phyloP scores from a whole-genome alignment of 164 flowering plant species.

The Magnolia changhungtana region DNA sequence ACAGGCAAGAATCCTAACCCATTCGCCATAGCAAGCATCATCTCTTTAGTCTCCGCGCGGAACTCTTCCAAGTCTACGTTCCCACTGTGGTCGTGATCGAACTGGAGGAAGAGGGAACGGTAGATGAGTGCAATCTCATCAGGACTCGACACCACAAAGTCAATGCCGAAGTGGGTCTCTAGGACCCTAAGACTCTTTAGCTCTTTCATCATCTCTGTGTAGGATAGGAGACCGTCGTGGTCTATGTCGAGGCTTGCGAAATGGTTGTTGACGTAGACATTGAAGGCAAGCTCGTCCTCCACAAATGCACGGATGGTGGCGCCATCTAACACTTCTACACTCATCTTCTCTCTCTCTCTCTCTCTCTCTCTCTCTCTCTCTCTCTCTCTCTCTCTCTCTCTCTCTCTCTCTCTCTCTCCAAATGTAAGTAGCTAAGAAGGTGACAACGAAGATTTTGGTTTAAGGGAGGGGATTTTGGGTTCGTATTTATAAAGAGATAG shows the following conservation, averaged over 20 bases:
- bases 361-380: neutral
- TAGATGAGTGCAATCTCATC: conserved; percentile 1
- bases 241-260: conserved; percentile 41
- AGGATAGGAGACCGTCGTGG: conserved; percentile 41
- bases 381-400: neutral
- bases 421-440: too few species aligned
- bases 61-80: conserved; percentile 38
- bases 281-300: conserved; percentile 34
- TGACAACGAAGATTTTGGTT: neutral
- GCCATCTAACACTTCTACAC: conserved; percentile 32
- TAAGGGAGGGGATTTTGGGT: neutral
- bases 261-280: conserved; percentile 26
- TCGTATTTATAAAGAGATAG: neutral
- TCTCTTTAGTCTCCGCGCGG: conserved; percentile 36
- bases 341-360: conserved; percentile 29
- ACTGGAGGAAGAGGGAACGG: conserved; percentile 27
- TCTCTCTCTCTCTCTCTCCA: neutral
- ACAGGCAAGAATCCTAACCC: conserved; percentile 55
- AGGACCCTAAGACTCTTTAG: conserved; percentile 18
- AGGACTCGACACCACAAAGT: conserved; percentile 26
- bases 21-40: conserved; percentile 50
- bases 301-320: conserved; percentile 36
- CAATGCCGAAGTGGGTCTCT: conserved; percentile 21
- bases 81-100: conserved; percentile 43
- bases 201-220: conserved; percentile 30